Evolutionary conservation across 1,284 basidiomycete genomes (phyloP).

Genomic region (Pseudozyma sp.): DNA sequence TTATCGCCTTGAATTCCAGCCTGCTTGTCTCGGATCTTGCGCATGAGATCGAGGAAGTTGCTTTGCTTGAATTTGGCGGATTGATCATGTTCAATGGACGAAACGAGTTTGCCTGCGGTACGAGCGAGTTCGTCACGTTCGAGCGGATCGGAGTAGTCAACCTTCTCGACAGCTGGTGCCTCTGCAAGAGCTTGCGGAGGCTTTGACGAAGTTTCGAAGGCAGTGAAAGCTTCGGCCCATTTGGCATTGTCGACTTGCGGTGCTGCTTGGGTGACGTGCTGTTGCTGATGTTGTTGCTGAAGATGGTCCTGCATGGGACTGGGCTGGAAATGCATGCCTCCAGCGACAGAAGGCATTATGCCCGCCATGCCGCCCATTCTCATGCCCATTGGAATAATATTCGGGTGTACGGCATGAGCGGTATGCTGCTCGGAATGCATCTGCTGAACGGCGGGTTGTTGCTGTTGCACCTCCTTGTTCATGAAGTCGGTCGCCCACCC

Average conservation of each 20-base stretch:
- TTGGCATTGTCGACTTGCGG: conserved; percentile 42
- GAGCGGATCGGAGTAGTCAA: conserved; percentile 36
- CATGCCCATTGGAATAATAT: conserved; percentile 36
- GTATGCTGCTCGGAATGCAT: conserved; percentile 20
- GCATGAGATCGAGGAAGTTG: conserved; percentile 87
- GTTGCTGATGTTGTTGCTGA: conserved; percentile 12
- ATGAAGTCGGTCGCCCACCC: conserved; percentile 60
- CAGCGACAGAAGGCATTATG: conserved; percentile 21
- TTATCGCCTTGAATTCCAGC: conserved; percentile 85
- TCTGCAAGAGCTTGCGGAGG: neutral
- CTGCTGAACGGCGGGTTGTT: conserved; percentile 11
- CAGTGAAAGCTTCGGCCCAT: conserved; percentile 66
- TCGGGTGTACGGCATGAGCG: conserved; percentile 27
- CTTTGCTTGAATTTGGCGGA: conserved; percentile 91
- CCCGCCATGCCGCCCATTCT: conserved; percentile 35
- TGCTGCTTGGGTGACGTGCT: conserved; percentile 18
- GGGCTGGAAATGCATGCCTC: conserved; percentile 22
- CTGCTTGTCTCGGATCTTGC: conserved; percentile 82
- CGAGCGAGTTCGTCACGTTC: conserved; percentile 68
- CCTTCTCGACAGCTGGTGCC: conserved; percentile 13
- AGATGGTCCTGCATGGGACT: conserved; percentile 27
- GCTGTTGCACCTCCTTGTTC: conserved; percentile 11
- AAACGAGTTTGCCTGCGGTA: conserved; percentile 69
- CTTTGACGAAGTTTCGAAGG: conserved; percentile 41
- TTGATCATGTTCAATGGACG: conserved; percentile 71